These are phyloP conservation scores for Aspergillus fumigatiaffinis DNA, from an alignment of 2,329 filamentous ascomycete species.

Conservation along the genomic window DNA sequence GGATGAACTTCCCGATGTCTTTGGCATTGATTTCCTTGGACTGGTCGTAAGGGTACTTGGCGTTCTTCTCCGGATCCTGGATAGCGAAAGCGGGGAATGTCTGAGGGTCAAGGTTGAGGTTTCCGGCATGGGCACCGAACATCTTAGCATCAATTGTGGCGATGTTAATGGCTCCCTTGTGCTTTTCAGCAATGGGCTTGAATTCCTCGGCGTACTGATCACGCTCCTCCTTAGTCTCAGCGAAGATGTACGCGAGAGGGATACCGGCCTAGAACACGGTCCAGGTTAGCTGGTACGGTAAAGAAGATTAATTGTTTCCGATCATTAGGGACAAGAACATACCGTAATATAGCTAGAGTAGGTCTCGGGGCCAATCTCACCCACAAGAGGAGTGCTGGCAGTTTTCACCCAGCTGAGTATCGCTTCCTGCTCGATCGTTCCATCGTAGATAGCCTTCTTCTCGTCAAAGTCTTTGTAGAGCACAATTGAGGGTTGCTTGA, in stretches of 20 bases:
- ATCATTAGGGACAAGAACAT: slow-evolving; percentile 26
- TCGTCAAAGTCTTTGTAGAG: slow-evolving; percentile 98
- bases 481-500: slow-evolving; percentile 79
- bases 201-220: slow-evolving; percentile 70
- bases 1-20: slow-evolving; percentile 75
- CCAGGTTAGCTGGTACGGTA: slow-evolving; percentile 4
- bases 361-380: slow-evolving; percentile 94
- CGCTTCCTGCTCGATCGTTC: slow-evolving; percentile 75
- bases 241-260: slow-evolving; percentile 96
- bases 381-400: slow-evolving; percentile 82
- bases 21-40: slow-evolving; percentile 71
- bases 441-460: slow-evolving; percentile 79
- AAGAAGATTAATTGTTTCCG: background rate
- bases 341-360: slow-evolving; percentile 90
- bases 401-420: slow-evolving; percentile 82
- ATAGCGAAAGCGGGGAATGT: slow-evolving; percentile 98
- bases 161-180: slow-evolving; percentile 95
- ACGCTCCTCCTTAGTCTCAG: slow-evolving; percentile 87
- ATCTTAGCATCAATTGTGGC: slow-evolving; percentile 93
- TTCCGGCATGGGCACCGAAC: slow-evolving; percentile 90
- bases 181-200: slow-evolving; percentile 83
- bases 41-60: slow-evolving; percentile 93
- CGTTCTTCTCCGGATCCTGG: slow-evolving; percentile 91
- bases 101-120: slow-evolving; percentile 94
- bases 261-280: slow-evolving; percentile 60